Percentiles rank a stretch among this genome's conserved stretches.
Conservation (phyloP, 129 eudicot genomes). For the Flaveria ramosissima region DNA sequence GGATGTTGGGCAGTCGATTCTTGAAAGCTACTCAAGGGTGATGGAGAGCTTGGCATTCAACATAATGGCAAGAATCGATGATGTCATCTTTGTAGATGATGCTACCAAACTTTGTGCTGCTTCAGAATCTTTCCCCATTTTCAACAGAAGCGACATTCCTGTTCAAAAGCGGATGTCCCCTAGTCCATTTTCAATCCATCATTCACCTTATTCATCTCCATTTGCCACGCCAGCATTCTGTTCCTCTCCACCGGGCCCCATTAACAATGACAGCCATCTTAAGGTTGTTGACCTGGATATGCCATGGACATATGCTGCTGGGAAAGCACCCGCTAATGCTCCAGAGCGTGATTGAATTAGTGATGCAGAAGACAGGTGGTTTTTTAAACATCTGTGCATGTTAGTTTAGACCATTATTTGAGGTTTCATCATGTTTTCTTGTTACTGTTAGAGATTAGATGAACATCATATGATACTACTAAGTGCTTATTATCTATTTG, state of each 20-base stretch:
- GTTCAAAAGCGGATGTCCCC: slow-evolving; percentile 74
- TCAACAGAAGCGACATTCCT: slow-evolving; percentile 71
- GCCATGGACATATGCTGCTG: slow-evolving; percentile 71
- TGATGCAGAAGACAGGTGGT: background rate
- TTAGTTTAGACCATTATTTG: background rate
- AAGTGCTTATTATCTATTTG: too few relatives aligned
- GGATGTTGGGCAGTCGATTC: slow-evolving; percentile 97
- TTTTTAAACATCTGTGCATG: background rate
- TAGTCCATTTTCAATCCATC: slow-evolving; percentile 85
- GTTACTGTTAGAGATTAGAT: background rate
- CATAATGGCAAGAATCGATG: slow-evolving; percentile 97
- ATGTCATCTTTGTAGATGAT: slow-evolving; percentile 77
- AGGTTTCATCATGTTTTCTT: background rate
- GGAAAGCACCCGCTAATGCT: slow-evolving; percentile 57
- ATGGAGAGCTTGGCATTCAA: slow-evolving; percentile 96
- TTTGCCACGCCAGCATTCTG: slow-evolving; percentile 80
- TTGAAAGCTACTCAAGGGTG: slow-evolving; percentile 95
- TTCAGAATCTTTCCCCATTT: slow-evolving; percentile 58
- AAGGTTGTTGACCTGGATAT: slow-evolving; percentile 63
- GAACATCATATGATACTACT: background rate
- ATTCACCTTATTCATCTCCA: slow-evolving; percentile 75
- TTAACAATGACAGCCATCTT: slow-evolving; percentile 33
- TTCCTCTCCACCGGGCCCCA: slow-evolving; percentile 63
- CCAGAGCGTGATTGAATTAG: slow-evolving; percentile 68
- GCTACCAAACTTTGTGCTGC: slow-evolving; percentile 58